Evolutionary conservation across 306 rosid genomes (phyloP), one percentile per base, ranked within the genome.

Genomic region (Quercus parvula): DNA sequence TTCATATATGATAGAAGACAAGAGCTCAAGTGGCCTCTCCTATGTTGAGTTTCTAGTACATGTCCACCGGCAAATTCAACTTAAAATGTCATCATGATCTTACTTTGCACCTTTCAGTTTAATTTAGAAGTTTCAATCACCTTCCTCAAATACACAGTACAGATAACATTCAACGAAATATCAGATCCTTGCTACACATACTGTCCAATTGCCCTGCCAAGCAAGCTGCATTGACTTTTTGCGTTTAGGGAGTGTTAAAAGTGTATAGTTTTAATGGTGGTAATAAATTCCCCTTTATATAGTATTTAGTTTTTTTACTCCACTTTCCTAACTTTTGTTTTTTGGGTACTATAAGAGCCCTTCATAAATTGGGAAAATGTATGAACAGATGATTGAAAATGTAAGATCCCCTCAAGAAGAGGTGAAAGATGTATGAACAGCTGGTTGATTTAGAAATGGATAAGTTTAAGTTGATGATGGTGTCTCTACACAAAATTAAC

Each of bases 21-120:
- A 94, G 87, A 86, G 89, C 77, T 77, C 88, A 12, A 81, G 83
- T 55, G 94, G 97, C 85, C 87, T 88, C 81, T 94, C 98, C 31
- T 94, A 94, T 81, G 93, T 94, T 78, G 98, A 94, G 90, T 92
- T 88, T 83, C 90, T 94, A 59, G 89, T 94, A 76, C 98, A 94
- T 56, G 90, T 92, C 57, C 98, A 94, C 77, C 88, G 97, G 78
- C 97, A 94, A 87, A 94, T 94, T 83, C 98, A 92, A 84, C 85
- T 87, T 69, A 90, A 94, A 85, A 94, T 94, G 98, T 56, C 97
- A 2, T 76, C 94, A 1, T 88, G 79, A 86, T 5, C 59, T 0
- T 56, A 56, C 1, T n/a, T 19, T 17, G 59, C 59, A 17, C n/a
- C 59, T 19, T 56, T 17, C 22, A 17, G 59, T 56, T 56, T 49